phyloP scores from a whole-genome alignment of 139 green algal species.

The Astrephomene gubernaculifera region DNA sequence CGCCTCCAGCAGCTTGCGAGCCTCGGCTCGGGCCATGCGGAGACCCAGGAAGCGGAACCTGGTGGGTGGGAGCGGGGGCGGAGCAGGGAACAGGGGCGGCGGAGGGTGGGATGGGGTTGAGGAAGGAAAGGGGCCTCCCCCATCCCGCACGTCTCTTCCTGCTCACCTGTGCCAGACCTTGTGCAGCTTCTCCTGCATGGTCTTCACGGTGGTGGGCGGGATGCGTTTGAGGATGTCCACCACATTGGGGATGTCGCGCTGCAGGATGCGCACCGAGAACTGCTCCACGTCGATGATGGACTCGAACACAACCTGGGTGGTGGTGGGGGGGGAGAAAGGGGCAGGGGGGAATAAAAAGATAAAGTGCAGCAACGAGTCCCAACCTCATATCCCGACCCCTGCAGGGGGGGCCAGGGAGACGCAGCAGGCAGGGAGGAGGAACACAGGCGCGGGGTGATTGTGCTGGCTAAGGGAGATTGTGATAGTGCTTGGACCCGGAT shows the following conservation, averaged over 20 bases:
- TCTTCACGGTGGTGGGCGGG: not conserved
- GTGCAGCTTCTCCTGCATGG: slow-evolving; percentile 56
- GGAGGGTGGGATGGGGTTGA: not conserved
- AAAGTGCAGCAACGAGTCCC: too few species aligned
- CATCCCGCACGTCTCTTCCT: not conserved
- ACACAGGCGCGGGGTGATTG: too few species aligned
- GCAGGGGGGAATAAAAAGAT: not conserved
- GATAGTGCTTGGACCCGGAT: too few species aligned
- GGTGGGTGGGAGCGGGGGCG: too few species aligned
- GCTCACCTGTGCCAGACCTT: slow-evolving; percentile 55
- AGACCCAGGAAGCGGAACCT: slow-evolving; percentile 53
- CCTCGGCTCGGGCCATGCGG: not conserved
- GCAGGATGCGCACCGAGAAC: slow-evolving; percentile 51
- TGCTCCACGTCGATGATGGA: slow-evolving; percentile 11
- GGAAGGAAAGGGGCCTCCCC: not conserved
- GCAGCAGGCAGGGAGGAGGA: too few species aligned
- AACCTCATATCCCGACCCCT: too few species aligned
- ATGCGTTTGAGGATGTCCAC: slow-evolving; percentile 53
- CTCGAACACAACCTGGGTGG: slow-evolving; percentile 45
- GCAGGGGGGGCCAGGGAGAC: too few species aligned
- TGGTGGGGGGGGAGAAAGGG: not conserved
- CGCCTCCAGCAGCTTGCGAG: not conserved
- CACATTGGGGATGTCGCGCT: slow-evolving; percentile 36
- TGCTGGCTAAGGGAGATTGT: too few species aligned
- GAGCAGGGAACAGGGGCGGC: not conserved